Base-by-base conservation (phyloP, 192 early-diverging fungal species). In the Coemansia aciculifera region DNA sequence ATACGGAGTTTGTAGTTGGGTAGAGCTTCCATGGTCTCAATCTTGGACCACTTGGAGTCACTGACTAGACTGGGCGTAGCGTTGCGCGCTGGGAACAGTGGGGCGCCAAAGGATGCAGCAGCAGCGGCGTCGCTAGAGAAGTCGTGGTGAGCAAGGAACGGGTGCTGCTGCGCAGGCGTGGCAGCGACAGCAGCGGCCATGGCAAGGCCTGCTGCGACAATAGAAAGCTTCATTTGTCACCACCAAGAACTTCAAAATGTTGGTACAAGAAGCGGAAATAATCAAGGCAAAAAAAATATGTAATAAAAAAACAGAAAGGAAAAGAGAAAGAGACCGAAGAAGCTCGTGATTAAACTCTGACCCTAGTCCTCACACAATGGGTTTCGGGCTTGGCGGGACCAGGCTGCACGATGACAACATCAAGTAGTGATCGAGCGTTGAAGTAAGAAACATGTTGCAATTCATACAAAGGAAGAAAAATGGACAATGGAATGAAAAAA, bases 1-100 rank as follows among this genome's bases (percentile, higher is more conserved):
- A 90, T 85, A 64, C 91, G 89, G 57, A 94, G 81, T 72, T 87
- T 72, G 75, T 90, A 90, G 57, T 89, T 85, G 24, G 93, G 90
- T 64, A 94, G 88, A 27, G 85, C 87, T 36, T 83, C 63, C 81
- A 72, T 83, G 62, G 49, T 62, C 64, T 56, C 48, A 43, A 73
- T 67, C 49, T 48, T 66, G 67, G 38, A 31, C 77, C 77, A 79
- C 67, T 74, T 80, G 57, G 59, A 27, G 49, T 34, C 27, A 63
- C 34, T 61, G 44, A 74, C 54, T n/a, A 79, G 64, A 29, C 46
- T 70, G 39, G 72, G 37, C 15, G 71, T 61, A 11, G 77, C 69
- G 8, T 57, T 34, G 46, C 72, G 77, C 17, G 54, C 42, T 12
- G 76, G 37, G 23, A 65, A 38, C 39, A 59, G 3, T 21, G 54